phyloP scores from a whole-genome alignment of 768 basidiomycete genomes.

The Exidia glandulosa region DNA sequence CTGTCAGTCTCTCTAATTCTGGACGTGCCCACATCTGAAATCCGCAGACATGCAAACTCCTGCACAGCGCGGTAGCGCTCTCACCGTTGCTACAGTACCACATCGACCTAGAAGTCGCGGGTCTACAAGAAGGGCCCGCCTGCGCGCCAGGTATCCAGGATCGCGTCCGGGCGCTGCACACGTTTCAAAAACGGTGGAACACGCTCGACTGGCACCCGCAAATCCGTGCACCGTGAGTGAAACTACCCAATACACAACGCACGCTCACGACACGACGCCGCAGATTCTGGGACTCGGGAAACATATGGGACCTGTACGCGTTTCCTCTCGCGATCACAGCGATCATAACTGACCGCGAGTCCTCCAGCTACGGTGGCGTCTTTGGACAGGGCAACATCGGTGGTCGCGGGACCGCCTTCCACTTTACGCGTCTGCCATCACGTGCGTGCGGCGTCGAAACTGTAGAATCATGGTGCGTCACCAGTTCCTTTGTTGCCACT shows the following conservation, averaged over 20 bases:
- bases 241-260: constrained; percentile 36
- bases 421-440: constrained; percentile 38
- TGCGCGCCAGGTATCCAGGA: constrained; percentile 24
- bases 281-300: neutral
- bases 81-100: constrained; percentile 38
- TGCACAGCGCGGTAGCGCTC: constrained; percentile 25
- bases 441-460: constrained; percentile 13
- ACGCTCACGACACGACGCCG: constrained; percentile 7
- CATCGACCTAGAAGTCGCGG: constrained; percentile 38
- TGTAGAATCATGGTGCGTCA: constrained; percentile 31
- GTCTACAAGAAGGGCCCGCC: constrained; percentile 28
- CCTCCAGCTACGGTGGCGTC: neutral
- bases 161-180: constrained; percentile 30
- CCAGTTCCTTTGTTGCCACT: constrained; percentile 16
- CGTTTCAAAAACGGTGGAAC: constrained; percentile 40
- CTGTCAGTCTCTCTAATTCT: neutral
- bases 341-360: neutral
- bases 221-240: constrained; percentile 30
- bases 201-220: constrained; percentile 27
- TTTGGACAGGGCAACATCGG: constrained; percentile 33
- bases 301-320: neutral
- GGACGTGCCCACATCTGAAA: neutral
- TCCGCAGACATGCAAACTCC: constrained; percentile 28
- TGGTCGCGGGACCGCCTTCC: constrained; percentile 35
- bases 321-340: neutral